Evolutionary conservation across 2,329 filamentous ascomycete genomes (phyloP).

Genomic region (Amauroascus verrucosus): DNA sequence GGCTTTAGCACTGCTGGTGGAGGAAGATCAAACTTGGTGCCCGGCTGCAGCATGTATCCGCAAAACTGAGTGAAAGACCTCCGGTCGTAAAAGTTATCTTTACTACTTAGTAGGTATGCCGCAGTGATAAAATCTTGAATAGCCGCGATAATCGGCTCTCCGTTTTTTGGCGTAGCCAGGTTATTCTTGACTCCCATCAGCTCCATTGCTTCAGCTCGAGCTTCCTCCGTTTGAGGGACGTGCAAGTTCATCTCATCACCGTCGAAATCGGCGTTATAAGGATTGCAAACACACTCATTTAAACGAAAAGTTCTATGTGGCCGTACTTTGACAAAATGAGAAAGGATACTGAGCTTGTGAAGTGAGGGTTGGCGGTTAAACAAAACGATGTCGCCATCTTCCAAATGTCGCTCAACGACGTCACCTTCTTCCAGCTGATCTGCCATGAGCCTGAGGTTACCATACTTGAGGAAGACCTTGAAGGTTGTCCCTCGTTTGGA

Average conservation of each 20-base stretch:
- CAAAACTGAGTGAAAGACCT: constrained; percentile 82
- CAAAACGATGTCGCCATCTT: constrained; percentile 89
- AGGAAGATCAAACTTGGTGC: constrained; percentile 69
- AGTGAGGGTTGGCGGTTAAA: constrained; percentile 97
- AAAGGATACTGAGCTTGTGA: constrained; percentile 97
- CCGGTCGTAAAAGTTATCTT: constrained; percentile 85
- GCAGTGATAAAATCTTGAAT: constrained; percentile 99
- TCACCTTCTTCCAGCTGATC: constrained; percentile 70
- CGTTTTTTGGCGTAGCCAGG: constrained; percentile 89
- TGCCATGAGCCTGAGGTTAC: constrained; percentile 60
- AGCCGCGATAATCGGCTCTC: constrained; percentile 95
- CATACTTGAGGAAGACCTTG: constrained; percentile 67
- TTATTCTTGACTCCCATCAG: constrained; percentile 98
- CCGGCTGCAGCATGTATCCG: constrained; percentile 82
- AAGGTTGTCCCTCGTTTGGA: constrained; percentile 60
- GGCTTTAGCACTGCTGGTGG: constrained; percentile 81
- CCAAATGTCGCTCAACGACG: constrained; percentile 84
- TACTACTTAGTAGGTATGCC: constrained; percentile 79
- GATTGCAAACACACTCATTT: constrained; percentile 95
- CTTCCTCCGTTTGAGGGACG: constrained; percentile 95
- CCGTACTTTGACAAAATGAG: constrained; percentile 82
- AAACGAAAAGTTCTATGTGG: constrained; percentile 93
- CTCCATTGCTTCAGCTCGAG: constrained; percentile 85
- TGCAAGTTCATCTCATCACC: constrained; percentile 99
- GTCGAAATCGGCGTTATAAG: constrained; percentile 98